These are phyloP conservation scores for Hemileccinum rubropunctum DNA, from an alignment of 768 basidiomycete species.

Conservation along the genomic window DNA sequence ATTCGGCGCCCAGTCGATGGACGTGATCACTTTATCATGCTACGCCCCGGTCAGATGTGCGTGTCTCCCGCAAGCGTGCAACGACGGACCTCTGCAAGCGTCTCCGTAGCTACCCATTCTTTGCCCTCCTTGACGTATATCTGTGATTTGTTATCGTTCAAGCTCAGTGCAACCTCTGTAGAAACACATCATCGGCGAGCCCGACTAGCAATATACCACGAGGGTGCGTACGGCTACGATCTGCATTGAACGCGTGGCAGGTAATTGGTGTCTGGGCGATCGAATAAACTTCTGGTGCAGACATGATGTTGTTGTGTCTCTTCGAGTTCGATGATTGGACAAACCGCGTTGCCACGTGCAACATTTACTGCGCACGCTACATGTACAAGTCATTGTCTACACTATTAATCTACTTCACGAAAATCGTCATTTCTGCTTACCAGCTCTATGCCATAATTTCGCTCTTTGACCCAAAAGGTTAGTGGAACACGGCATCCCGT, in stretches of 20 bases:
- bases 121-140: conserved; percentile 67
- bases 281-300: conserved; percentile 72
- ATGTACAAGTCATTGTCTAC: too few relatives aligned
- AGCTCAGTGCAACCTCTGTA: conserved; percentile 85
- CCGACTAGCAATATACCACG: not conserved
- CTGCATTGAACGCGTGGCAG: conserved; percentile 87
- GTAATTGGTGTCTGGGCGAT: conserved; percentile 85
- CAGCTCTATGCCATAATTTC: too few relatives aligned
- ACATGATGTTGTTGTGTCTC: conserved; percentile 37
- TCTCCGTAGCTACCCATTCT: conserved; percentile 71
- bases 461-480: too few relatives aligned
- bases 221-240: conserved; percentile 70
- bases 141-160: conserved; percentile 87
- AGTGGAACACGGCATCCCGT: too few relatives aligned
- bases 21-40: conserved; percentile 98
- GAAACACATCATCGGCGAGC: conserved; percentile 6
- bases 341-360: not conserved
- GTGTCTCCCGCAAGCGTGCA: not conserved
- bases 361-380: too few relatives aligned
- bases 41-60: conserved; percentile 29
- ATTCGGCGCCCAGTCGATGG: conserved; percentile 97
- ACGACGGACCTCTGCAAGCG: conserved; percentile 72
- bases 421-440: not conserved
- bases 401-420: too few relatives aligned
- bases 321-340: not conserved